These are phyloP conservation scores for Gaultheria prostrata DNA, from an alignment of 148 eudicot species.

Conservation along the genomic window DNA sequence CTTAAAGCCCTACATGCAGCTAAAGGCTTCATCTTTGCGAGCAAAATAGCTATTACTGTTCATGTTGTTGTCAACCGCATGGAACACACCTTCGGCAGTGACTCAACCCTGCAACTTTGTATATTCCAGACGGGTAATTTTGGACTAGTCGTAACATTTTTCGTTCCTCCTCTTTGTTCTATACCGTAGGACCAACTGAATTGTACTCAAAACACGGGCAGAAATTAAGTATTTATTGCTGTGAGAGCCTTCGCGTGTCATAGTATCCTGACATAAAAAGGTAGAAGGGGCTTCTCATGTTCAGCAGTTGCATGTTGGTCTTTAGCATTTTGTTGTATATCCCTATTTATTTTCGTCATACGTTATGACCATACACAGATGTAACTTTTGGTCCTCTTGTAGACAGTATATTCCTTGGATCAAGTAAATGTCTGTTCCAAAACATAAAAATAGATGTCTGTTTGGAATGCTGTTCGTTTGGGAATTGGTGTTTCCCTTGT, in stretches of 20 bases:
- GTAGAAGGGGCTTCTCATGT: background rate
- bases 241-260: background rate
- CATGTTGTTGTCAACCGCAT: background rate
- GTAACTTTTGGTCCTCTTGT: slow-evolving; percentile 3
- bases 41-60: background rate
- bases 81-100: background rate
- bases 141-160: background rate
- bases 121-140: slow-evolving; percentile 7
- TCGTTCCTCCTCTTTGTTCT: background rate
- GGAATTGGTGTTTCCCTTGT: background rate
- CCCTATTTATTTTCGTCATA: background rate
- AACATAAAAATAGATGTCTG: background rate
- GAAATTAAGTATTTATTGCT: background rate
- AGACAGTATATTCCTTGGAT: background rate
- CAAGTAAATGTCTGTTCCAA: background rate
- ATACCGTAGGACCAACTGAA: background rate
- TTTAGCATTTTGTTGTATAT: slow-evolving; percentile 7
- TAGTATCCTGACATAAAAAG: background rate
- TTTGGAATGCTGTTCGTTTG: background rate
- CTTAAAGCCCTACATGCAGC: background rate
- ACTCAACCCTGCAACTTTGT: slow-evolving; percentile 13
- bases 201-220: background rate
- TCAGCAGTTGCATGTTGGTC: slow-evolving; percentile 3
- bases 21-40: background rate
- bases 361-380: background rate